Base-by-base conservation (phyloP, 345 rosid species). In the Barbarea vulgaris region DNA sequence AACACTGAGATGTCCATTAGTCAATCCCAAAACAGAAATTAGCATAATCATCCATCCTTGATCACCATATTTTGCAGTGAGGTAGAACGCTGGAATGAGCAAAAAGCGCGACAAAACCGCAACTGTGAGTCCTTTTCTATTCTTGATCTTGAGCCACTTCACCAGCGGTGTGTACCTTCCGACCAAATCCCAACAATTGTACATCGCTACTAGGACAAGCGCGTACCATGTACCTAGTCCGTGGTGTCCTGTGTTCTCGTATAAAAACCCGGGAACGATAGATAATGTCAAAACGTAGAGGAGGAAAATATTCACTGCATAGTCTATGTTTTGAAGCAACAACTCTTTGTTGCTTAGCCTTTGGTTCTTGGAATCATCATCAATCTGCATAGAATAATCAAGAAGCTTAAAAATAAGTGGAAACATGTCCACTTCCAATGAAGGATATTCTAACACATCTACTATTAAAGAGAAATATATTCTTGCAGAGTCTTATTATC, bases 1-100 rank as follows among this genome's bases (percentile, higher is more conserved):
- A 9, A 94, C 97, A 3, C 88, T 88, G 28, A 94, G 88, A 75
- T 89, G 75, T 21, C 97, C 98, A 56, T 85, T 89, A 8, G 90
- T 83, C 21, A 89, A 19, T 47, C 98, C 98, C 61, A 93, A 66
- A 64, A 87, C 34, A 14, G 89, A 89, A 33, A 72, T 56, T 3
- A 91, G 91, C 68, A 86, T 50, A 70, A 94, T 85, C 98, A 90
- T 94, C 91, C 89, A 94, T 55, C 98, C 98, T 67, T 90, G 83
- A 76, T 88, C 97, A 2, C 86, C 96, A 46, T 88, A 86, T 33
- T 89, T 91, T 1, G 89, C 87, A 0, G 93, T 89, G 86, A 91
- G 87, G 84, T 88, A 94, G 78, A 94, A 91, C 3, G 90, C 85
- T 0, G 97, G 97, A 54, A 91, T 28, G 9, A 94, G 81, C 7